These are phyloP conservation scores for Cyclocybe aegerita DNA, from an alignment of 768 basidiomycete species.

Conservation along the genomic window DNA sequence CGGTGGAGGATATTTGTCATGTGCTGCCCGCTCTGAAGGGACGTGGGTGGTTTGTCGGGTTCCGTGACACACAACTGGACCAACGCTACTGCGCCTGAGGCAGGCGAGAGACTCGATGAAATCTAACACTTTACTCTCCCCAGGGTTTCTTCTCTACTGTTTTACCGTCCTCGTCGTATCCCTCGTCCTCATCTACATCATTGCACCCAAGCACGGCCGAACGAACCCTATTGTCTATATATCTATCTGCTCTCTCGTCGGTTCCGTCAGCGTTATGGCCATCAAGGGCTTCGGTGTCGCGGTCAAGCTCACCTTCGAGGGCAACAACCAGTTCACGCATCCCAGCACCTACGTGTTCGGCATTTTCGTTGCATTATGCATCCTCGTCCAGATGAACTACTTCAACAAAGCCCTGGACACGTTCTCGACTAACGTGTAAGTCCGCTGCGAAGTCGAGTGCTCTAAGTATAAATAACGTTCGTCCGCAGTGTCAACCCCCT, in stretches of 20 bases:
- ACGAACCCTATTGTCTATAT: constrained; percentile 90
- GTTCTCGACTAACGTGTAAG: constrained; percentile 95
- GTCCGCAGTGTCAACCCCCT: constrained; percentile 85
- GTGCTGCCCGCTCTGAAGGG: too few relatives aligned
- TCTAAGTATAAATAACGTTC: not conserved
- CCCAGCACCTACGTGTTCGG: constrained; percentile 97
- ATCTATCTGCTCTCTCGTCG: constrained; percentile 94
- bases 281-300: constrained; percentile 99
- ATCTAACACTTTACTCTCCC: too few relatives aligned
- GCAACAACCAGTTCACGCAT: constrained; percentile 94
- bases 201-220: constrained; percentile 85
- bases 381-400: constrained; percentile 92
- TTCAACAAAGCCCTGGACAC: constrained; percentile 98
- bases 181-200: constrained; percentile 81
- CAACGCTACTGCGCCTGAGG: too few relatives aligned
- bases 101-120: too few relatives aligned
- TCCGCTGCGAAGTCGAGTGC: constrained; percentile 26
- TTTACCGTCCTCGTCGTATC: constrained; percentile 81
- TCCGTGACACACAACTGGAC: too few relatives aligned
- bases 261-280: constrained; percentile 97
- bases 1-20: too few relatives aligned
- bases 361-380: constrained; percentile 77
- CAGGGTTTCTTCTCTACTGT: constrained; percentile 91
- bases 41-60: too few relatives aligned
- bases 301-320: constrained; percentile 88